Evolutionary conservation across 192 early-diverging fungal species (phyloP).

Genomic region (Coemansia sp.): DNA sequence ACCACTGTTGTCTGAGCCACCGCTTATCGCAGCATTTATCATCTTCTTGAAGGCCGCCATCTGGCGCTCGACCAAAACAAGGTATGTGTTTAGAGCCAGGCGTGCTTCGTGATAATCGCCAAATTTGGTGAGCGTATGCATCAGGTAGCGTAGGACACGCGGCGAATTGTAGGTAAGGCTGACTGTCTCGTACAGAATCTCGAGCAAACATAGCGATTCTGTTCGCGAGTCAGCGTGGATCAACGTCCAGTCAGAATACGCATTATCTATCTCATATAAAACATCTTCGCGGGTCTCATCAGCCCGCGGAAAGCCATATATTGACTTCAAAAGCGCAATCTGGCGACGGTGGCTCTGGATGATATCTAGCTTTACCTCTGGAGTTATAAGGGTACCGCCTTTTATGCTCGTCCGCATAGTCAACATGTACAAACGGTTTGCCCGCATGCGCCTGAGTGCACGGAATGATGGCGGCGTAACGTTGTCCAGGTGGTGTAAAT

Average conservation of each 20-base stretch:
- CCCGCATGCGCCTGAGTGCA: conserved; percentile 55
- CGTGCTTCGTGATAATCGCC: conserved; percentile 78
- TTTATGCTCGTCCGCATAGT: conserved; percentile 44
- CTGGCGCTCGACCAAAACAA: conserved; percentile 57
- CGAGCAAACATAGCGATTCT: conserved; percentile 60
- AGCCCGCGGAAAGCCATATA: conserved; percentile 63
- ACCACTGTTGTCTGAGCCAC: neutral
- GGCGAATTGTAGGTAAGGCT: conserved; percentile 74
- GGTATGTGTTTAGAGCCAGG: conserved; percentile 66
- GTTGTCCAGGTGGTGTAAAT: conserved; percentile 47
- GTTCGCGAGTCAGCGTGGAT: conserved; percentile 53
- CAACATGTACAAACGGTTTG: conserved; percentile 55
- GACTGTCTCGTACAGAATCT: conserved; percentile 63
- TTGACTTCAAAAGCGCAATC: conserved; percentile 59
- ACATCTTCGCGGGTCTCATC: conserved; percentile 61
- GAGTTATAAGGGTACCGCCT: conserved; percentile 30
- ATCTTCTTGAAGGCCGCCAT: conserved; percentile 36
- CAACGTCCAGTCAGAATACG: conserved; percentile 62
- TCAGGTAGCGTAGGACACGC: conserved; percentile 62
- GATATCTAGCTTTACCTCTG: conserved; percentile 39
- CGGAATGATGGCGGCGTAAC: conserved; percentile 52
- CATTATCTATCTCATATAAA: conserved; percentile 62
- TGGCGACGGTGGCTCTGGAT: conserved; percentile 60
- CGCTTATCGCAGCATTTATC: conserved; percentile 12
- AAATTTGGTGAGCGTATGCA: conserved; percentile 57